Evolutionary conservation across 768 basidiomycete genomes (phyloP).

Genomic region (Russula abietina): DNA sequence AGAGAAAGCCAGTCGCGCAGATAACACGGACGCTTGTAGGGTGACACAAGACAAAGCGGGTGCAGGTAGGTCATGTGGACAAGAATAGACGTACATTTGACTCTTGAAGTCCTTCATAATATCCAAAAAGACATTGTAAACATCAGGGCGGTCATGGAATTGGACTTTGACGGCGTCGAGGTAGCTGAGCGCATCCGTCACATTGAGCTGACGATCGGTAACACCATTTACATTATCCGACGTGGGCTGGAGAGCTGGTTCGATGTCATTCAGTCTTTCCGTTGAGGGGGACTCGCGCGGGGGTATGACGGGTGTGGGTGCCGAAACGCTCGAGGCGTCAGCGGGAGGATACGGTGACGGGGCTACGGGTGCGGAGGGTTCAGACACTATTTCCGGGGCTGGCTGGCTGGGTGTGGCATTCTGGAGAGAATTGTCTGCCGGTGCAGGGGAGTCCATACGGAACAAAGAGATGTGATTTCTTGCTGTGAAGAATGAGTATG

Average conservation of each 20-base stretch:
- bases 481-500: background rate
- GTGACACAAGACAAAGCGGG: background rate
- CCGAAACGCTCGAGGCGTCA: background rate
- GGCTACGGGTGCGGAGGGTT: background rate
- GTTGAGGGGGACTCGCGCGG: background rate
- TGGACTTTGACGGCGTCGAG: constrained; percentile 59
- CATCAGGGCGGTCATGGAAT: constrained; percentile 53
- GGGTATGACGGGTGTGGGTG: constrained; percentile 1
- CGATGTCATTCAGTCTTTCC: constrained; percentile 4
- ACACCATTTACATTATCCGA: constrained; percentile 11
- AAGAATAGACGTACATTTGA: constrained; percentile 39
- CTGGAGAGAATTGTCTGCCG: constrained; percentile 4
- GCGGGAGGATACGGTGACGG: background rate
- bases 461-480: background rate
- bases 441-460: constrained; percentile 5
- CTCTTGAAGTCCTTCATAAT: constrained; percentile 77
- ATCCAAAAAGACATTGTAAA: constrained; percentile 58
- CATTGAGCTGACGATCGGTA: constrained; percentile 46
- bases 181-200: constrained; percentile 56
- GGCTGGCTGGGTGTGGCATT: background rate
- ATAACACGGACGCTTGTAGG: background rate
- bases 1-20: background rate
- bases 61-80: background rate
- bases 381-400: background rate
- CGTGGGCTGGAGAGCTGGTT: constrained; percentile 4